phyloP scores from a whole-genome alignment of 495 filamentous ascomycete genomes.

The Penicillium pulvis region DNA sequence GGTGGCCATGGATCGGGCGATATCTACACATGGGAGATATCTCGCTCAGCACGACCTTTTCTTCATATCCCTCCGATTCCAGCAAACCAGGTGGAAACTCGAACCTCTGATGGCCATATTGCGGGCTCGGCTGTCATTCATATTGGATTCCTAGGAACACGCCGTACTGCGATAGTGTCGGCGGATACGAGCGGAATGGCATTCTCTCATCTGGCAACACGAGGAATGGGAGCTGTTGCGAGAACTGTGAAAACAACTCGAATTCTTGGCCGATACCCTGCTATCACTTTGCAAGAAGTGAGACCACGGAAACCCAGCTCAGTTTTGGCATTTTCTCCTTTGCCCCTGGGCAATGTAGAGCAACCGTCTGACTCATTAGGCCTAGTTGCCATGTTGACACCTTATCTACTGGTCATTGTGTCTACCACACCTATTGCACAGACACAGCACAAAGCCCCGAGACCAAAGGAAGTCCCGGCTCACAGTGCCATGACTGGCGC shows the following conservation, averaged over 20 bases:
- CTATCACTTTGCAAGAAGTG: slow-evolving; percentile 52
- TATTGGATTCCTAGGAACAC: slow-evolving; percentile 90
- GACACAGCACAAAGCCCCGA: slow-evolving; percentile 88
- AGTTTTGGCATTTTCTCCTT: slow-evolving; percentile 85
- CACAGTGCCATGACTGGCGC: slow-evolving; percentile 92
- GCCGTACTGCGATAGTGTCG: slow-evolving; percentile 97
- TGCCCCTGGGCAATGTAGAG: slow-evolving; percentile 90
- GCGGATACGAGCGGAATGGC: slow-evolving; percentile 96
- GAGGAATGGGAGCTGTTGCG: slow-evolving; percentile 83
- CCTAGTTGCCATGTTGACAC: slow-evolving; percentile 92
- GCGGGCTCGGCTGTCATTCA: slow-evolving; percentile 77
- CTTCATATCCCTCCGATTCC: slow-evolving; percentile 82
- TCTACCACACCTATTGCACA: slow-evolving; percentile 95
- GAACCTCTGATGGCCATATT: slow-evolving; percentile 78
- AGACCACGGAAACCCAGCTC: slow-evolving; percentile 89
- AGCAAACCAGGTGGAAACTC: slow-evolving; percentile 60
- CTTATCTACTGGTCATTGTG: slow-evolving; percentile 92
- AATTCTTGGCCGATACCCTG: slow-evolving; percentile 89
- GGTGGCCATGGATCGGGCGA: slow-evolving; percentile 85
- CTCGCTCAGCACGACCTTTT: slow-evolving; percentile 78
- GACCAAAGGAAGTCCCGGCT: slow-evolving; percentile 85
- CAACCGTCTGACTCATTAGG: slow-evolving; percentile 86
- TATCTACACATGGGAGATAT: slow-evolving; percentile 97
- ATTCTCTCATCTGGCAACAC: slow-evolving; percentile 92
- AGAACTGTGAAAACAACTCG: slow-evolving; percentile 86